phyloP scores from a whole-genome alignment of 164 flowering plant genomes.

The Taxillus chinensis region DNA sequence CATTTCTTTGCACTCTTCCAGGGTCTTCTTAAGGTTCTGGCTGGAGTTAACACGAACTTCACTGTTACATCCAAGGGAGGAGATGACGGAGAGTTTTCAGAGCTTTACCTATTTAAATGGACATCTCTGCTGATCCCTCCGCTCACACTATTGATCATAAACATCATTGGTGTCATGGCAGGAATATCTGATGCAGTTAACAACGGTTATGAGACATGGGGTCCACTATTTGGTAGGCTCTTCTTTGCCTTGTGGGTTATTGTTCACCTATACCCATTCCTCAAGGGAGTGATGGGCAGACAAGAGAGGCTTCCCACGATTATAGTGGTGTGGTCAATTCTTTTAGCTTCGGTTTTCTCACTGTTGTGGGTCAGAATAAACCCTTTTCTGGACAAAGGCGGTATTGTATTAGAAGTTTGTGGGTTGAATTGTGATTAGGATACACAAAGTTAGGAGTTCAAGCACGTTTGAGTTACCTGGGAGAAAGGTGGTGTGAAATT shows the following conservation, averaged over 20 bases:
- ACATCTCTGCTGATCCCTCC: slow-evolving; percentile 65
- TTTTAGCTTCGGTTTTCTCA: slow-evolving; percentile 60
- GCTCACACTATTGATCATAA: slow-evolving; percentile 46
- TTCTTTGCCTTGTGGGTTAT: slow-evolving; percentile 79
- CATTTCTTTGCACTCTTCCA: slow-evolving; percentile 73
- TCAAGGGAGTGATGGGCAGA: slow-evolving; percentile 62
- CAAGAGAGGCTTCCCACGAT: slow-evolving; percentile 61
- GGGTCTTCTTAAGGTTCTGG: slow-evolving; percentile 72
- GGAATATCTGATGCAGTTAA: slow-evolving; percentile 64
- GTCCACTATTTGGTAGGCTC: slow-evolving; percentile 60
- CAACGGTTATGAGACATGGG: slow-evolving; percentile 74
- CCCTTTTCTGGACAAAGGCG: slow-evolving; percentile 45
- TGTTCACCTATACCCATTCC: slow-evolving; percentile 75
- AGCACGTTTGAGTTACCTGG: slow-evolving; percentile 4
- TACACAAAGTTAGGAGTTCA: background rate
- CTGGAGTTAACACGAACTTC: slow-evolving; percentile 70
- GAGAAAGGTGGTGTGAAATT: slow-evolving; percentile 6
- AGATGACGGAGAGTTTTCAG: slow-evolving; percentile 66
- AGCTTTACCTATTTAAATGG: slow-evolving; percentile 74
- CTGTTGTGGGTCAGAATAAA: slow-evolving; percentile 65
- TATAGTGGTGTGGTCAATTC: slow-evolving; percentile 61
- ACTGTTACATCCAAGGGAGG: slow-evolving; percentile 75
- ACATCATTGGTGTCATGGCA: slow-evolving; percentile 53
- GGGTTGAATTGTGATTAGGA: slow-evolving; percentile 57
- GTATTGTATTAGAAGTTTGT: slow-evolving; percentile 47